Conservation (phyloP, 2,329 filamentous ascomycete genomes). For the Fusarium redolens region DNA sequence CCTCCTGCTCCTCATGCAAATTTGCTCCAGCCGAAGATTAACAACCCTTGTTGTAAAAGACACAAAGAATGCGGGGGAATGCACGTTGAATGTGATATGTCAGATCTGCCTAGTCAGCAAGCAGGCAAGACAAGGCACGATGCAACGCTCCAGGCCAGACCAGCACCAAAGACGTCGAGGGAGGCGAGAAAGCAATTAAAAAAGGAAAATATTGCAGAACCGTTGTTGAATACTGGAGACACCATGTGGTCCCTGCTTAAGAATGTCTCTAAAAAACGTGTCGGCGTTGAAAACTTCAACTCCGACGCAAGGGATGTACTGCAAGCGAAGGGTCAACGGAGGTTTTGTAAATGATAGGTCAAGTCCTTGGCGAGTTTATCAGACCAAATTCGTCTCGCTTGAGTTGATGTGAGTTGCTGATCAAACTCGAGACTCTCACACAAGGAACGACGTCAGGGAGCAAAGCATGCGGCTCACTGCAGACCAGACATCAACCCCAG, state of each 20-base stretch:
- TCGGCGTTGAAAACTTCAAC: constrained; percentile 10
- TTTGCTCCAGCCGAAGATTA: constrained; percentile 25
- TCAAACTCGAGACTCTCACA: constrained; percentile 4
- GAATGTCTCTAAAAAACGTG: constrained; percentile 39
- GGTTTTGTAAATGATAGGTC: constrained; percentile 14
- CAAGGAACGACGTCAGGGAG: constrained; percentile 16
- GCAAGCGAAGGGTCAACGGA: not conserved
- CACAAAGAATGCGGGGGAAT: constrained; percentile 43
- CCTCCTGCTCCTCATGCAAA: constrained; percentile 9
- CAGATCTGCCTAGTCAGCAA: constrained; percentile 35
- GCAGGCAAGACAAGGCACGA: constrained; percentile 37
- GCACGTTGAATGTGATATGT: constrained; percentile 36
- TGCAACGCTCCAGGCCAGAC: constrained; percentile 32
- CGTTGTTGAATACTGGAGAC: constrained; percentile 26
- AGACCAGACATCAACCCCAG: constrained; percentile 10
- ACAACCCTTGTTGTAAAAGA: constrained; percentile 9
- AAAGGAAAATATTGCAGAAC: not conserved
- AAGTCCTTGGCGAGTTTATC: not conserved
- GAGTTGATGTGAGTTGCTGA: not conserved
- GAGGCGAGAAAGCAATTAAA: constrained; percentile 12
- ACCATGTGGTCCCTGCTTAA: constrained; percentile 24
- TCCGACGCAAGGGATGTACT: constrained; percentile 15
- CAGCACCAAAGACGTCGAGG: constrained; percentile 16
- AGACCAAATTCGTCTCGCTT: constrained; percentile 11
- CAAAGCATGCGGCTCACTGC: constrained; percentile 19